Evolutionary conservation across 306 rosid genomes (phyloP).

Genomic region (Fragaria vesca): DNA sequence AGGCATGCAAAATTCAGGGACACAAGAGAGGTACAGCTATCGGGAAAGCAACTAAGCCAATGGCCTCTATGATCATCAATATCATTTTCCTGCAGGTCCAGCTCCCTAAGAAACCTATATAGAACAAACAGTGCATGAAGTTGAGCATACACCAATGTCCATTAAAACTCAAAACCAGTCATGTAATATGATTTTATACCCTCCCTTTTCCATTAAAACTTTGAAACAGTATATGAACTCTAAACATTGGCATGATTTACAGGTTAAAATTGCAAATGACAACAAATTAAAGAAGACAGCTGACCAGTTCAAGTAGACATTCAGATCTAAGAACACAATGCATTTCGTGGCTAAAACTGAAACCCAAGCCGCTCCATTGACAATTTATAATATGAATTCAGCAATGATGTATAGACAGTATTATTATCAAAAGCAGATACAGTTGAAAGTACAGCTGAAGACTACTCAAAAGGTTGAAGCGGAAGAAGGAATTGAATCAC

Average conservation of each 20-base stretch:
- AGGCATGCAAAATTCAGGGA: slow-evolving; percentile 92
- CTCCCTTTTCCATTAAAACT: neutral
- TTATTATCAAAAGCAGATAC: neutral
- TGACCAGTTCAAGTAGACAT: no score
- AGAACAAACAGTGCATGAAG: neutral
- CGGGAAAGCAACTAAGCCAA: slow-evolving; percentile 94
- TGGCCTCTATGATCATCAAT: slow-evolving; percentile 77
- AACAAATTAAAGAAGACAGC: neutral
- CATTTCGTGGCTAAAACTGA: neutral
- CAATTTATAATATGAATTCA: neutral
- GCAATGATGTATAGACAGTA: neutral
- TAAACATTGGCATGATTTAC: no score
- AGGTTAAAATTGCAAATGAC: neutral
- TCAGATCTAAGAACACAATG: neutral
- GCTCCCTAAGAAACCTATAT: slow-evolving; percentile 72
- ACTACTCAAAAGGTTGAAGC: neutral
- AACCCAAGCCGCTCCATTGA: neutral
- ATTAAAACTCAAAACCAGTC: neutral
- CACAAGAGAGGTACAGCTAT: slow-evolving; percentile 68
- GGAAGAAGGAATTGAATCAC: neutral
- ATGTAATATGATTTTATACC: neutral
- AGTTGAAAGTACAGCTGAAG: neutral
- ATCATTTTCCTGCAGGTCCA: slow-evolving; percentile 96
- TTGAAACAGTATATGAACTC: neutral
- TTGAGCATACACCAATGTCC: neutral